Evolutionary conservation across 1,284 basidiomycete genomes (phyloP), one percentile per base, ranked within the genome.

Genomic region (Trichosporon sp.): DNA sequence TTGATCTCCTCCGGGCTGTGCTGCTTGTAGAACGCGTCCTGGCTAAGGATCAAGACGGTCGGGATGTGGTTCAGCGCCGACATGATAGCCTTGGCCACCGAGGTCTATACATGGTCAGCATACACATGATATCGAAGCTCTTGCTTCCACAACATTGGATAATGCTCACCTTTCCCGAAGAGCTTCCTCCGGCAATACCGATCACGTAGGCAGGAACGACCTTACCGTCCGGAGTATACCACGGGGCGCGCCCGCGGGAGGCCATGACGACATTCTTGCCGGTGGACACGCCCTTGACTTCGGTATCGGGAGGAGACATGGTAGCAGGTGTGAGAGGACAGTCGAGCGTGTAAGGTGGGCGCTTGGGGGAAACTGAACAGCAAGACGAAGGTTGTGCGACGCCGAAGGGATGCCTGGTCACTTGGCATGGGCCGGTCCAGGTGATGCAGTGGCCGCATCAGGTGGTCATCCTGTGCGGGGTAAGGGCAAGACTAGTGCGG

Each of bases 11-110:
- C 92, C 0, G 87, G 86, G 0, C 87, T 87, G 75, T 95, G 91
- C 32, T 86, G 85, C 75, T 91, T 92, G 84, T 99, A 98, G 83
- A 98, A 99, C 75, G 92, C 91, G 81, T 98, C 95, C 90, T 96
- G 84, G 64, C 78, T 77, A 65, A 97, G 83, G 74, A 97, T 95
- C 63, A 95, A 88, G 53, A 96, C 91, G 27, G 91, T 91, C 0
- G 94, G 93, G 62, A 95, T 91, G 15, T 89, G 91, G 58, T 92
- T 90, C 25, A 95, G 86, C 0, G 89, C 86, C 68, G 89, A 88
- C 51, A 95, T 88, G 64, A 97, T 93, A 75, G 93, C 90, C 70
- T 89, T 87, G 8, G 95, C 93, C n/a, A 97, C 94, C 77, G 92
- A 89, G 7, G 94, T 96, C 93, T 95, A 75, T 2, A 5, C 9